Percentiles rank a stretch among this genome's conserved stretches.
phyloP scores from a whole-genome alignment of 1,139 yeast species.

The Candida labiduridarum region DNA sequence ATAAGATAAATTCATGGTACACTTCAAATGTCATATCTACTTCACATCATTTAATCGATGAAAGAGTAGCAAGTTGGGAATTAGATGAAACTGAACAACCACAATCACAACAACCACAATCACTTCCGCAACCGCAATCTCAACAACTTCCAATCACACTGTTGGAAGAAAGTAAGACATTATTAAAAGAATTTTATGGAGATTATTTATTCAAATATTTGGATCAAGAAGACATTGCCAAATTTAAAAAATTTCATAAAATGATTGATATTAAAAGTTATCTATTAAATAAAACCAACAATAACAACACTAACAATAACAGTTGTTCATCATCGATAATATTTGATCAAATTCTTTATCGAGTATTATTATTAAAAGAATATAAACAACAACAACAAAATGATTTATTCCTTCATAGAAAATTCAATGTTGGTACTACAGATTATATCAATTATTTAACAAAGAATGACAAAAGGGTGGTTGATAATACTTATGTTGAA shows the following conservation, averaged over 20 bases:
- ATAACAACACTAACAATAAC: constrained; percentile 3
- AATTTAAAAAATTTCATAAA: constrained; percentile 29
- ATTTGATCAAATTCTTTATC: constrained; percentile 20
- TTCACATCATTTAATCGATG: constrained; percentile 28
- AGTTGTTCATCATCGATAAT: constrained; percentile 6
- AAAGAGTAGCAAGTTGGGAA: constrained; percentile 50
- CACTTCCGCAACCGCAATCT: too few species aligned
- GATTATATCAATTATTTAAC: constrained; percentile 18
- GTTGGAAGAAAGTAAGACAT: constrained; percentile 12
- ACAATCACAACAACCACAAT: neutral
- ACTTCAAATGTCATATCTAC: constrained; percentile 13
- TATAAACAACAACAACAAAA: neutral
- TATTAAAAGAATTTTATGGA: constrained; percentile 33
- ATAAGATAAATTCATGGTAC: constrained; percentile 30
- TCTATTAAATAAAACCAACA: constrained; percentile 13
- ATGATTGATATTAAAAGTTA: constrained; percentile 20
- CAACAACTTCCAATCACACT: neutral
- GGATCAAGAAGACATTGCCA: constrained; percentile 28
- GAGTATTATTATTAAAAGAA: constrained; percentile 14
- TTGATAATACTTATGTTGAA: constrained; percentile 9
- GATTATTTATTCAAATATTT: constrained; percentile 34
- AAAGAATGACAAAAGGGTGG: too few species aligned
- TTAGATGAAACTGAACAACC: constrained; percentile 31
- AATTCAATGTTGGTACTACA: constrained; percentile 14
- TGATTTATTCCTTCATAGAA: constrained; percentile 7